Evolutionary conservation across 2,329 filamentous ascomycete genomes (phyloP).

Genomic region (Paramyrothecium sp.): DNA sequence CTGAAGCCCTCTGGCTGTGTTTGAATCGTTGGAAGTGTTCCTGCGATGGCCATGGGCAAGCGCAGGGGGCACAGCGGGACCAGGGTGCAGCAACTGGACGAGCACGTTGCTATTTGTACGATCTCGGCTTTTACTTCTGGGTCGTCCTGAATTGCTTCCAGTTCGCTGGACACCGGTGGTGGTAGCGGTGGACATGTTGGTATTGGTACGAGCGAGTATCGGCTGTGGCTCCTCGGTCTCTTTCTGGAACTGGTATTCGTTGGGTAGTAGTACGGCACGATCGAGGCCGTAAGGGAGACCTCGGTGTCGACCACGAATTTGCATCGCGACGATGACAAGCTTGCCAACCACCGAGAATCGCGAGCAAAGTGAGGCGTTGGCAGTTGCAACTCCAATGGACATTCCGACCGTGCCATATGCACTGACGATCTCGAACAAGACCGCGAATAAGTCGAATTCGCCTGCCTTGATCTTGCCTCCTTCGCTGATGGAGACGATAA

Average conservation of each 20-base stretch:
- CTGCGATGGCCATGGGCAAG: conserved; percentile 23
- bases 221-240: conserved; percentile 49
- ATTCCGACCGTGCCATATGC: conserved; percentile 94
- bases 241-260: conserved; percentile 52
- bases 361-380: conserved; percentile 78
- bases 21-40: conserved; percentile 21
- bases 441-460: conserved; percentile 66
- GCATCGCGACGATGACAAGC: conserved; percentile 67
- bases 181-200: conserved; percentile 29
- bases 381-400: conserved; percentile 74
- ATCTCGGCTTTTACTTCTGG: conserved; percentile 34
- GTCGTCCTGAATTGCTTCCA: conserved; percentile 24
- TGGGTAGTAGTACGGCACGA: conserved; percentile 58
- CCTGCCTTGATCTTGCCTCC: conserved; percentile 63
- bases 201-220: conserved; percentile 33
- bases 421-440: conserved; percentile 83
- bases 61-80: conserved; percentile 36
- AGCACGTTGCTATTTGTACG: conserved; percentile 41
- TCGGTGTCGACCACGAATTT: conserved; percentile 67
- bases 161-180: conserved; percentile 26
- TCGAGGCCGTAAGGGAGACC: conserved; percentile 67
- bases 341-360: conserved; percentile 77
- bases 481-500: conserved; percentile 89
- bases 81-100: conserved; percentile 46
- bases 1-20: conserved; percentile 2